Percentiles rank a stretch among this genome's conserved stretches.
Evolutionary conservation across 108 stramenopile genomes (phyloP).

Genomic region (Cafeteria roenbergensis): DNA sequence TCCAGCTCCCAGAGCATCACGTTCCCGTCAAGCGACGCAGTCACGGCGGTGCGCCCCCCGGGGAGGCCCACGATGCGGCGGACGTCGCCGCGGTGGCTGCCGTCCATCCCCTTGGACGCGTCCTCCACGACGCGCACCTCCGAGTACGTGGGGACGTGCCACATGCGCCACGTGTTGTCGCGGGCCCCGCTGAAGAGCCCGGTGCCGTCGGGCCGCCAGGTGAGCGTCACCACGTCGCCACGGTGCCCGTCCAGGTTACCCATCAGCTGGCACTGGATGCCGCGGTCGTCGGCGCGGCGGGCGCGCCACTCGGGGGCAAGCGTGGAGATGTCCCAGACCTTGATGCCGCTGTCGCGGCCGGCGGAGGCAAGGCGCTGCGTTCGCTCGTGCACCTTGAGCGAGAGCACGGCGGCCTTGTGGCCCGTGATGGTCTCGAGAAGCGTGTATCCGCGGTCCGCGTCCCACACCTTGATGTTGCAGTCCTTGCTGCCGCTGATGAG

Average conservation of each 20-base stretch:
- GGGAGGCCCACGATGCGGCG: background rate
- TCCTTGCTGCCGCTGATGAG: background rate
- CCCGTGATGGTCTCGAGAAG: background rate
- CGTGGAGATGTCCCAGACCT: background rate
- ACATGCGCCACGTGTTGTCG: background rate
- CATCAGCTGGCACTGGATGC: background rate
- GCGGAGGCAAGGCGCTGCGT: background rate
- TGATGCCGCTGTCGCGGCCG: slow-evolving; percentile 2
- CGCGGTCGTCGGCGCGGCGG: background rate
- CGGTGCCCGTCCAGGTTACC: slow-evolving; percentile 4
- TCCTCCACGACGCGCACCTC: background rate
- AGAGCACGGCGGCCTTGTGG: background rate
- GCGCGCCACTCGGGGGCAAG: background rate
- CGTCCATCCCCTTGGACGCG: background rate
- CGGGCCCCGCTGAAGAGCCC: background rate
- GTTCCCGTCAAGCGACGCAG: background rate
- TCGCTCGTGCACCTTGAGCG: background rate
- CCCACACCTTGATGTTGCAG: slow-evolving; percentile 6
- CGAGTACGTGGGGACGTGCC: background rate
- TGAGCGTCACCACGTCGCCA: background rate
- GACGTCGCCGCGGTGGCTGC: background rate
- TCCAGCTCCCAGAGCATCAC: background rate
- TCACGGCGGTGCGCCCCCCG: background rate
- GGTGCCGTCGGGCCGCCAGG: background rate
- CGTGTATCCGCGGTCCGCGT: background rate